Base-by-base conservation (phyloP, 495 filamentous ascomycete genomes). In the Rostrohypoxylon terebratum region DNA sequence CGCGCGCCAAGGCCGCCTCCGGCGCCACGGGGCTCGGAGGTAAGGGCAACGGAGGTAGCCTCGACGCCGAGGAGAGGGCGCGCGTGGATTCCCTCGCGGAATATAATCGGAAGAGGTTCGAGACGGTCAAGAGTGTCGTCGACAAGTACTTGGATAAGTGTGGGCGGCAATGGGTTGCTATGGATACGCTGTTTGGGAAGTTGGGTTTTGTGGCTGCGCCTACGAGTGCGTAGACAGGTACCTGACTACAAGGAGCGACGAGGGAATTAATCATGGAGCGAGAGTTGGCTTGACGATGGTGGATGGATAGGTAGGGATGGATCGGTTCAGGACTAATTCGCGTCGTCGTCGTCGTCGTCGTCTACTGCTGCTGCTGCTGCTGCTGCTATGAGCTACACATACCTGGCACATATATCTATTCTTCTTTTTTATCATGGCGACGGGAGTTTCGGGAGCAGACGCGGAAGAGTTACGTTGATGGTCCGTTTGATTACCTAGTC, bases 101-200 rank as follows among this genome's bases (percentile, higher is more conserved):
- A 76, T 88, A 92, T 78, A 98, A 98, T 78, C 83, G 91, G 33
- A 83, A 82, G 36, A 80, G 93, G 74, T 98, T 98, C 78, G 87
- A 75, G 16, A 93, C 92, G 7, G 82, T 94, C 51, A 90, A 87
- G 81, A 87, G 85, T 1, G 90, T 92, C n/a, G 94, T 96, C 10
- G 93, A 93, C 66, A 89, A 80, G 77, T 96, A 98, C 82, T 80
- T 99, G 80, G 93, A 93, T 77, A 96, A 94, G 85, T 97, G 94
- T 84, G 96, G 96, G 36, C 85, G 94, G 78, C 92, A 92, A 81
- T 98, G 94, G 94, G 96, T 99, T 61, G 92, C 92, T 64, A 99
- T 98, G 96, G 94, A 95, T 81, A 89, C 84, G 77, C 82, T 99
- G 66, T 99, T 98, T 79, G 80, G 81, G 2, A 87, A 87, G 79